Conservation (phyloP, 352 stramenopile species). For the Phytophthora brassicae region DNA sequence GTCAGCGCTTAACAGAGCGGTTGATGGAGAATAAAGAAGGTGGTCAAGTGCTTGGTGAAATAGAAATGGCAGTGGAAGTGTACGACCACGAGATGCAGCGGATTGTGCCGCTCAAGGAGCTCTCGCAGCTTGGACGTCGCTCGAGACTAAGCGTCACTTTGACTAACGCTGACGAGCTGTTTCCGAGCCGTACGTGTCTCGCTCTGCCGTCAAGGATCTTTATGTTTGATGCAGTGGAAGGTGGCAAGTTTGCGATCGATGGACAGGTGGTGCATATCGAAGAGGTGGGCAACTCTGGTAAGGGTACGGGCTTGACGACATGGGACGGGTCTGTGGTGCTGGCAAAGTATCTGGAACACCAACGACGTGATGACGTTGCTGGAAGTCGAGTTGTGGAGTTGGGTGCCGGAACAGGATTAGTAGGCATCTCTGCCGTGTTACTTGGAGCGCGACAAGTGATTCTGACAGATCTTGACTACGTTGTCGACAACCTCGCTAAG, state of each 20-base stretch:
- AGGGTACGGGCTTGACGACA: conserved; percentile 88
- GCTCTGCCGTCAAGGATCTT: conserved; percentile 65
- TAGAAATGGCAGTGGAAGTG: conserved; percentile 42
- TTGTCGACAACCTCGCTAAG: conserved; percentile 73
- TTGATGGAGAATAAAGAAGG: not conserved
- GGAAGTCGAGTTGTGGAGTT: conserved; percentile 76
- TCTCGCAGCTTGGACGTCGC: conserved; percentile 28
- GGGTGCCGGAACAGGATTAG: conserved; percentile 84
- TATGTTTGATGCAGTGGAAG: conserved; percentile 36
- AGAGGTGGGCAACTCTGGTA: conserved; percentile 79
- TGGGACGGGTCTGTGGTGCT: conserved; percentile 91
- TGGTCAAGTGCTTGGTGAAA: not conserved
- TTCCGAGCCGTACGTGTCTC: conserved; percentile 30
- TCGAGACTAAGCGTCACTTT: conserved; percentile 47
- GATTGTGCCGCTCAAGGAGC: conserved; percentile 36
- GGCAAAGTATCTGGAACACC: conserved; percentile 90
- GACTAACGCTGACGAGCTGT: conserved; percentile 20
- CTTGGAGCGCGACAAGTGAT: conserved; percentile 76
- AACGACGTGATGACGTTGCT: conserved; percentile 26
- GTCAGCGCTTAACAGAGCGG: conserved; percentile 19
- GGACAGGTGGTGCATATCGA: conserved; percentile 48
- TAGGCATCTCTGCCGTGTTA: conserved; percentile 78
- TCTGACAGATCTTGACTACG: conserved; percentile 88
- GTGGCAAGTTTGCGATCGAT: conserved; percentile 55
- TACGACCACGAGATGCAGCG: conserved; percentile 38